Evolutionary conservation across 495 filamentous ascomycete species (phyloP).

Genomic region (Penicillium mononematosum): DNA sequence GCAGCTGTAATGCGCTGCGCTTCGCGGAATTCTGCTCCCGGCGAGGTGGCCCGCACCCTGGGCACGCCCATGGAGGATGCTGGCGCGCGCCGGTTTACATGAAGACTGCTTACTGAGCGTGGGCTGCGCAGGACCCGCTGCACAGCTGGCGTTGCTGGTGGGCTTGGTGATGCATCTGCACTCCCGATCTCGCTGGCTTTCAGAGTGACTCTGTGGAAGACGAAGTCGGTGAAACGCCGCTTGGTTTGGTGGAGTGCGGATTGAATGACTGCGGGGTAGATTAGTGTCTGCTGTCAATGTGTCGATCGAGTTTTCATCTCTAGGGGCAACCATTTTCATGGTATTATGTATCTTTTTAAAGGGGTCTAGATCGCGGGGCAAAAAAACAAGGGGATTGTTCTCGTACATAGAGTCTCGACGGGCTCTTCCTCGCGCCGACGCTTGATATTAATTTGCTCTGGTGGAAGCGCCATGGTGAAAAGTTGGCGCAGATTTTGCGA

Average conservation of each 20-base stretch:
- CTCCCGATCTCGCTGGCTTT: slow-evolving; percentile 22
- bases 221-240: slow-evolving; percentile 51
- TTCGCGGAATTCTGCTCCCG: slow-evolving; percentile 46
- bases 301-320: neutral
- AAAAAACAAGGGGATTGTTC: slow-evolving; percentile 14
- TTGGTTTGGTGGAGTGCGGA: slow-evolving; percentile 47
- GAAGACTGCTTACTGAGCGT: slow-evolving; percentile 44
- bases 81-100: slow-evolving; percentile 20
- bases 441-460: slow-evolving; percentile 57
- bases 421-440: slow-evolving; percentile 57
- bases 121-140: slow-evolving; percentile 38
- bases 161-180: slow-evolving; percentile 16
- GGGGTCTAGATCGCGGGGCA: slow-evolving; percentile 27
- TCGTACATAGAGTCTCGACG: slow-evolving; percentile 55
- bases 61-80: slow-evolving; percentile 33
- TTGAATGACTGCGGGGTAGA: slow-evolving; percentile 40
- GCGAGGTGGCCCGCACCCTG: slow-evolving; percentile 43
- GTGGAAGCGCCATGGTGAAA: slow-evolving; percentile 44
- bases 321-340: neutral
- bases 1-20: slow-evolving; percentile 34
- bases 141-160: slow-evolving; percentile 18
- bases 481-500: neutral
- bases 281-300: slow-evolving; percentile 8
- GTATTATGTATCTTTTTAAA: slow-evolving; percentile 2
- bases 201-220: slow-evolving; percentile 44